Conservation (phyloP, 148 eudicot species). For the Vaccinium vitisidaea region DNA sequence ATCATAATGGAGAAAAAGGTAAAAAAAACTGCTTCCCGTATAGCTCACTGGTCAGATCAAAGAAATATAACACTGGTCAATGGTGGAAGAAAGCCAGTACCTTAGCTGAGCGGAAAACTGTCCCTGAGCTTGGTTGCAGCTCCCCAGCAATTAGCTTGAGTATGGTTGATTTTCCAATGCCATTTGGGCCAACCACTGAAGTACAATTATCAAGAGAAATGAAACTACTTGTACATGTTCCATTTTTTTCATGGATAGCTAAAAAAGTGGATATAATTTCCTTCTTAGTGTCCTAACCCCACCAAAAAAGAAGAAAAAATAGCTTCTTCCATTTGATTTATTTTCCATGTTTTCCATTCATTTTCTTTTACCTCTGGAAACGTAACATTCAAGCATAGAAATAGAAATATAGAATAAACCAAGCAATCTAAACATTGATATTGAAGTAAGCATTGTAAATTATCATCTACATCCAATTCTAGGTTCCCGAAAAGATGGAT, state of each 20-base stretch:
- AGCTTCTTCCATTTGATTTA: background rate
- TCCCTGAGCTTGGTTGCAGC: conserved; percentile 96
- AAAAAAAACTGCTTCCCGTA: background rate
- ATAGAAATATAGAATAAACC: background rate
- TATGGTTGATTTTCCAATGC: conserved; percentile 97
- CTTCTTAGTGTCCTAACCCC: background rate
- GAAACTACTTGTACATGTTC: background rate
- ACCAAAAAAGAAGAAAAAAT: background rate
- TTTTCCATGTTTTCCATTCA: background rate
- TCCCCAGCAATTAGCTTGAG: conserved; percentile 96
- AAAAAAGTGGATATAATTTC: background rate
- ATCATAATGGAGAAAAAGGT: background rate
- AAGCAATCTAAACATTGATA: background rate
- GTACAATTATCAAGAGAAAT: background rate
- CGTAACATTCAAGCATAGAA: background rate
- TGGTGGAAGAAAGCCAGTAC: conserved; percentile 30
- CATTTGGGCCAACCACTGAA: conserved; percentile 99
- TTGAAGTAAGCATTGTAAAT: background rate
- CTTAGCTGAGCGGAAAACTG: conserved; percentile 98
- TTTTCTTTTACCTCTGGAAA: background rate
- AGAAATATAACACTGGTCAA: background rate
- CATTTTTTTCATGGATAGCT: background rate
- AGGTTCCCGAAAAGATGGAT: background rate
- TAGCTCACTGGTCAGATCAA: background rate
- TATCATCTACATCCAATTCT: background rate